Evolutionary conservation across 2,329 filamentous ascomycete species (phyloP), one percentile per base, ranked within the genome.

Genomic region (Phialophora chinensis): DNA sequence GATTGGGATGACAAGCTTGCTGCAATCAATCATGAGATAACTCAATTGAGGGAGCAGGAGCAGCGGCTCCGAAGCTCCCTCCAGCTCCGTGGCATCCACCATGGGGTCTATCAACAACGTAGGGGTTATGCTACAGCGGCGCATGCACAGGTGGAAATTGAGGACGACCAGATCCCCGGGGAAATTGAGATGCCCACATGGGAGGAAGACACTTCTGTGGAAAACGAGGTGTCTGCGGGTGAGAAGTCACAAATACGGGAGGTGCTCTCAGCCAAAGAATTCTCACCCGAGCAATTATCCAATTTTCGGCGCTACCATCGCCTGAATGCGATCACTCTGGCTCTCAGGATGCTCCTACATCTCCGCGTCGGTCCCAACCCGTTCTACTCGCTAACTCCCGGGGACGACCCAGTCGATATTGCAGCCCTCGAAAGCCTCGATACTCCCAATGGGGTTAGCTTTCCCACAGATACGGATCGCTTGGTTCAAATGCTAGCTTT

Each of bases 1-100:
- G 68, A 73, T n/a, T 73, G 71, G 71, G 71, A 73, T 38, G 60
- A 67, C 10, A 69, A 66, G 29, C 65, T 73, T 20, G 59, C 63
- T 25, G 62, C 35, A 2, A 63, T 72, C 23, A 54, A 71, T 42
- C 59, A 66, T 61, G 71, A 73, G 49, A 64, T 70, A 57, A 59
- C 65, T 17, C 29, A 66, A 35, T 49, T 73, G 20, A 55, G 66
- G n/a, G 64, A 67, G 59, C 62, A 67, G 50, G 70, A 72, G 55
- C 35, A 49, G 25, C 65, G 62, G 54, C 27, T 67, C 60, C 64
- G 67, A 64, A 63, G 44, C 38, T 52, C 62, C 10, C 47, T 72
- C 27, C 66, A 68, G 55, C 62, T 66, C 42, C 64, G 66, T 7
- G 66, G 65, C 20, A 49, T 63, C 27, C 33, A 35, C 14, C 44